Conservation (phyloP, 2,329 filamentous ascomycete species). For the Aspergillus sojae region DNA sequence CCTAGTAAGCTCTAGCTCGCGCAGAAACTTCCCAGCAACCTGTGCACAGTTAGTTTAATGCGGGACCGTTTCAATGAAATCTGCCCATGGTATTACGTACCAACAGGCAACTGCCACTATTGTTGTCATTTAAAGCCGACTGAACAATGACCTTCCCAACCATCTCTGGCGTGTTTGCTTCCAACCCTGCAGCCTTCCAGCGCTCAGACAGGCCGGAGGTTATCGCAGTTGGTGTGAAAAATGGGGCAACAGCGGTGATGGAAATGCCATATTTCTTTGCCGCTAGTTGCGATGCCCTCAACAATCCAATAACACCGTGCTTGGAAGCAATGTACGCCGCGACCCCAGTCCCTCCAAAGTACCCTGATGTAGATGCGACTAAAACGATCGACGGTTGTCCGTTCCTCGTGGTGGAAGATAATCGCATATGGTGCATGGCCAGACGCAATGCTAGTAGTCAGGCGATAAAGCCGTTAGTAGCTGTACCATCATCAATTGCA, state of each 20-base stretch:
- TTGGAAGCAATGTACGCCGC: not conserved
- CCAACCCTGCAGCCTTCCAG: not conserved
- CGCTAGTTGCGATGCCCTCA: not conserved
- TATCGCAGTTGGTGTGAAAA: not conserved
- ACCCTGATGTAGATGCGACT: not conserved
- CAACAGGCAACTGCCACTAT: not conserved
- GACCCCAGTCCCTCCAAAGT: not conserved
- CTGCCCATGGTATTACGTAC: not conserved
- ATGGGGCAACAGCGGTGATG: not conserved
- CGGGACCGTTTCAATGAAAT: not conserved
- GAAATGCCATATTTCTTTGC: not conserved
- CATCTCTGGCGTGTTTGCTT: not conserved
- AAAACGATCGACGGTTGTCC: not conserved
- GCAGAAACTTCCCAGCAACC: not conserved
- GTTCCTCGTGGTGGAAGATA: not conserved
- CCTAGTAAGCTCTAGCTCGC: not conserved
- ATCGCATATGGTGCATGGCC: not conserved
- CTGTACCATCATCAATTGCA: accelerated
- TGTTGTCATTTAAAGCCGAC: not conserved
- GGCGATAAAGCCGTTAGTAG: not conserved
- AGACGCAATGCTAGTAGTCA: not conserved
- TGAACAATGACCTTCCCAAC: not conserved
- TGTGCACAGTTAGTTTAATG: too few relatives aligned
- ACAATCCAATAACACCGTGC: not conserved
- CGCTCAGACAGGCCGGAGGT: not conserved